A percentile compares a stretch with the other conserved stretches of the same genome.
These are phyloP conservation scores for Neltuma alba DNA, from an alignment of 306 rosid genomes.

Conservation along the genomic window DNA sequence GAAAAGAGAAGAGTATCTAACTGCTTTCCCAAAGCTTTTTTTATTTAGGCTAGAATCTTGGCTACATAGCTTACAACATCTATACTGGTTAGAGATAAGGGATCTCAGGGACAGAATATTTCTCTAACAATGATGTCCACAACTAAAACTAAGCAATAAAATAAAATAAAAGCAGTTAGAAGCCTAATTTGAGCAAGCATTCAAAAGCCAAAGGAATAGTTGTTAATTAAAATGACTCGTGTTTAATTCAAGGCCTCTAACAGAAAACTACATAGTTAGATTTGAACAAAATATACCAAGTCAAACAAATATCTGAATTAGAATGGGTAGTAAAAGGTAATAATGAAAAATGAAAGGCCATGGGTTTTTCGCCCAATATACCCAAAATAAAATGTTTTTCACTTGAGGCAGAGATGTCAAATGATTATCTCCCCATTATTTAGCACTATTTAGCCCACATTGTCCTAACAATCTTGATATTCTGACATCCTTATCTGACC, in stretches of 20 bases:
- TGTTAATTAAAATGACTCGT: slow-evolving; percentile 8
- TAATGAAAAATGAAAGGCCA: not conserved
- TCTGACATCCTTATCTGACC: not conserved
- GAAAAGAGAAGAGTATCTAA: not conserved
- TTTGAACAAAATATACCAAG: not conserved
- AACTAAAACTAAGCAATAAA: not conserved
- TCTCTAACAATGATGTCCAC: slow-evolving; percentile 7
- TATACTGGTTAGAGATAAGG: not conserved
- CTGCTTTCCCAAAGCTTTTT: not conserved
- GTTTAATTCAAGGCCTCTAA: slow-evolving; percentile 19
- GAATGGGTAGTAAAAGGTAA: not conserved
- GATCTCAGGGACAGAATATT: slow-evolving; percentile 11
- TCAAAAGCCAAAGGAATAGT: slow-evolving; percentile 13
- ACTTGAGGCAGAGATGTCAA: not conserved
- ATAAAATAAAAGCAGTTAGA: not conserved
- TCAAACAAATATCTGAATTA: not conserved
- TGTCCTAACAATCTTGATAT: not conserved
- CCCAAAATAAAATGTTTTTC: not conserved
- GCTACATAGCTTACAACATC: not conserved
- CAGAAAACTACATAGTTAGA: not conserved
- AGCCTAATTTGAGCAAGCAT: slow-evolving; percentile 16
- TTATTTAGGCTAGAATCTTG: not conserved
- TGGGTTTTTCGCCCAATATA: not conserved
- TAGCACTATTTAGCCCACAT: not conserved
- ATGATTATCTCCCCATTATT: not conserved